Percentiles rank a stretch among this genome's conserved stretches.
phyloP scores from a whole-genome alignment of 805 yeast genomes.

The Zygosaccharomyces lentus region DNA sequence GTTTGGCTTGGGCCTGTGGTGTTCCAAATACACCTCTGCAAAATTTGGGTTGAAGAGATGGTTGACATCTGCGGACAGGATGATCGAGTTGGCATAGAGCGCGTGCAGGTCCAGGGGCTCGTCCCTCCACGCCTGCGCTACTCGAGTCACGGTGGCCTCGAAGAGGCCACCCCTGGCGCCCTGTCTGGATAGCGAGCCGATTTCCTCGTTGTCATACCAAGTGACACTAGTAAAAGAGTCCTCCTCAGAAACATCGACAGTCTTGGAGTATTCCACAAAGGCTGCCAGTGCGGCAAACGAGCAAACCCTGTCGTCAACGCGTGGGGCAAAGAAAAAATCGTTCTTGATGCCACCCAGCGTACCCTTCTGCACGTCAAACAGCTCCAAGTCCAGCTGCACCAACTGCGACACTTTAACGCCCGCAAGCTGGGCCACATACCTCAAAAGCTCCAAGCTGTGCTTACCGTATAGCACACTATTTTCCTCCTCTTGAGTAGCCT shows the following conservation, averaged over 20 bases:
- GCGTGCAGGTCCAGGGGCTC: slow-evolving; percentile 34
- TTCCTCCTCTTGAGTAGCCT: slow-evolving; percentile 47
- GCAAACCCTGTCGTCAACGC: slow-evolving; percentile 82
- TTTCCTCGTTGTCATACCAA: slow-evolving; percentile 75
- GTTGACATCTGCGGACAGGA: slow-evolving; percentile 79
- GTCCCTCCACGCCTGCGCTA: slow-evolving; percentile 35
- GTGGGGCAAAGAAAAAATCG: slow-evolving; percentile 76
- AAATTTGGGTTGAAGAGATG: slow-evolving; percentile 83
- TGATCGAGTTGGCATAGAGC: slow-evolving; percentile 67
- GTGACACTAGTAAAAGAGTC: slow-evolving; percentile 55
- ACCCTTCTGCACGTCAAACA: slow-evolving; percentile 80
- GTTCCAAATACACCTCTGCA: slow-evolving; percentile 59
- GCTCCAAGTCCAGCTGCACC: slow-evolving; percentile 67
- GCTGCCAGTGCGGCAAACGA: slow-evolving; percentile 67
- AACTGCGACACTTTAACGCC: slow-evolving; percentile 57
- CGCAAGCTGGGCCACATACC: slow-evolving; percentile 63
- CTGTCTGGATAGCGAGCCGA: slow-evolving; percentile 74
- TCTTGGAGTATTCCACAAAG: slow-evolving; percentile 45
- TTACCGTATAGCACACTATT: slow-evolving; percentile 61
- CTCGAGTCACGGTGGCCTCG: slow-evolving; percentile 60
- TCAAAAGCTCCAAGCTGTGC: slow-evolving; percentile 62
- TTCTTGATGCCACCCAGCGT: slow-evolving; percentile 69
- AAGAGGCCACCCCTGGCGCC: slow-evolving; percentile 79
- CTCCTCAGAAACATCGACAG: slow-evolving; percentile 38
- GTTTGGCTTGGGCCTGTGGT: slow-evolving; percentile 79